Evolutionary conservation across 208 protist species (phyloP).

Genomic region (Crithidia thermophila): DNA sequence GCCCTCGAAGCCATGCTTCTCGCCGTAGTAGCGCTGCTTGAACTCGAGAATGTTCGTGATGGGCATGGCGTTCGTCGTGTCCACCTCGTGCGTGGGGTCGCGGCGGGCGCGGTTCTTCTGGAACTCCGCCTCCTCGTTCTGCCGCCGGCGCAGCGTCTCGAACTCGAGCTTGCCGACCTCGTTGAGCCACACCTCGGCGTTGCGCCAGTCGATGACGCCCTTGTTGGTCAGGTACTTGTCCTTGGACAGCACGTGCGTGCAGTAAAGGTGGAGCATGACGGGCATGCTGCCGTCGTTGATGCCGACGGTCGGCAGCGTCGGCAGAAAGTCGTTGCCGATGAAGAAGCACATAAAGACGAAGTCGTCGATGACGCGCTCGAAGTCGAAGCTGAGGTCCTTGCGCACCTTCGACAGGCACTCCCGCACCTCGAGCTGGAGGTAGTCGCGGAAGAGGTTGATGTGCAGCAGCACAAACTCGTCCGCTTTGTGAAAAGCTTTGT

Average conservation of each 20-base stretch:
- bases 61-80: constrained; percentile 29
- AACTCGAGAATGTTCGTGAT: constrained; percentile 73
- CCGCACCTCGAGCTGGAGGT: constrained; percentile 92
- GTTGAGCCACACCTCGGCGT: constrained; percentile 72
- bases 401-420: constrained; percentile 28
- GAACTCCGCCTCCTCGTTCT: constrained; percentile 83
- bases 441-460: constrained; percentile 96
- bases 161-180: constrained; percentile 82
- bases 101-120: constrained; percentile 58
- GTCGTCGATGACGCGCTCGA: constrained; percentile 97
- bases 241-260: constrained; percentile 60
- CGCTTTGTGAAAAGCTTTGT: constrained; percentile 81
- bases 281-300: constrained; percentile 95
- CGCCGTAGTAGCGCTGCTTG: constrained; percentile 86
- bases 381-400: constrained; percentile 47
- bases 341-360: constrained; percentile 98
- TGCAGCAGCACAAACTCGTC: constrained; percentile 92
- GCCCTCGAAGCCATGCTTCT: constrained; percentile 84
- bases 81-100: constrained; percentile 70
- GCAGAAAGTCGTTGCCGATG: constrained; percentile 99
- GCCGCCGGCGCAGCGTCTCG: constrained; percentile 56
- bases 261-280: constrained; percentile 89
- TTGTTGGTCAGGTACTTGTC: constrained; percentile 78
- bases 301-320: constrained; percentile 93
- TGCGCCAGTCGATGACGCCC: constrained; percentile 75